phyloP scores from a whole-genome alignment of 108 stramenopile genomes.

The Hondaea fermentalgiana region DNA sequence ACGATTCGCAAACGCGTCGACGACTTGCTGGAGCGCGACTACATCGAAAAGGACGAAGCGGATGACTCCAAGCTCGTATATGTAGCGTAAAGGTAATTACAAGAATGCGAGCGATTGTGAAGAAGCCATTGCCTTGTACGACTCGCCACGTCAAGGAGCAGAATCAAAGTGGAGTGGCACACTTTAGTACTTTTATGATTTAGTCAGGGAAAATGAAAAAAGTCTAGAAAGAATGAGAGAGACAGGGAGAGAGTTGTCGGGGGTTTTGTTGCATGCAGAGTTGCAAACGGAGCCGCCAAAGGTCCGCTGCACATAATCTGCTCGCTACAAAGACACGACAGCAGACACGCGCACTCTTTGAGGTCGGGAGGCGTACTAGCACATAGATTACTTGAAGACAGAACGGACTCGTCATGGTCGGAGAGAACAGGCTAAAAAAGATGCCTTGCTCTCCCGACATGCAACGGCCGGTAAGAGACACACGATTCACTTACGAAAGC shows the following conservation, averaged over 20 bases:
- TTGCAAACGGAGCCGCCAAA: too few species aligned
- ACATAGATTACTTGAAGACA: too few species aligned
- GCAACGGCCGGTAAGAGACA: neutral
- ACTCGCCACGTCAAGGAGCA: too few species aligned
- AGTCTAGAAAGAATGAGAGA: neutral
- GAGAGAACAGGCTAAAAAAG: neutral
- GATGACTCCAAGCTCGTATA: conserved; percentile 64
- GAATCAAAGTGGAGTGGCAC: too few species aligned
- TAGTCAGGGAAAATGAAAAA: neutral
- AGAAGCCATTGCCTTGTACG: neutral
- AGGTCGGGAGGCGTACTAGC: too few species aligned
- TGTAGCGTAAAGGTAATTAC: conserved; percentile 22
- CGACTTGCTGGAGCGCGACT: conserved; percentile 85
- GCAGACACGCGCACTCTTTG: too few species aligned
- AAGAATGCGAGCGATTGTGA: neutral
- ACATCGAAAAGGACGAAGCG: conserved; percentile 72
- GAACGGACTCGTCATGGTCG: neutral
- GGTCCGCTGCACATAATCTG: too few species aligned
- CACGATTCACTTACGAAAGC: neutral
- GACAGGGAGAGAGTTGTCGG: neutral
- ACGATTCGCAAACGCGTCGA: conserved; percentile 79
- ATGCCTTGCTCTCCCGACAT: neutral
- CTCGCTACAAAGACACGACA: too few species aligned
- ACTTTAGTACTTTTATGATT: too few species aligned
- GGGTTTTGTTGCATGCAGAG: too few species aligned